Percentiles rank a stretch among this genome's conserved stretches.
These are phyloP conservation scores for Eucalyptus urophylla DNA, from an alignment of 345 rosid species.

Conservation along the genomic window DNA sequence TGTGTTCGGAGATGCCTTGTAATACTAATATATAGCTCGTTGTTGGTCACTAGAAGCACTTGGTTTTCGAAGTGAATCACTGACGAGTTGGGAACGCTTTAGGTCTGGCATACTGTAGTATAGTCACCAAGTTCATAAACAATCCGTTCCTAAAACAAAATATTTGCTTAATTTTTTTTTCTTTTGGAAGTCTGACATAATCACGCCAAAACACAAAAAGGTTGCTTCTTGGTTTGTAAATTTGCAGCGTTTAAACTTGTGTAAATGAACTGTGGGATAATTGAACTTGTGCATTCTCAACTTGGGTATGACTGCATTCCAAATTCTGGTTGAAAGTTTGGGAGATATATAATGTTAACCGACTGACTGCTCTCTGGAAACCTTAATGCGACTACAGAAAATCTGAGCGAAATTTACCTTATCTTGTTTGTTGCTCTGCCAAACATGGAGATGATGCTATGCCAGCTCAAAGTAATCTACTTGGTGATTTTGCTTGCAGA, in stretches of 20 bases:
- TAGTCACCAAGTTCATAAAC: neutral
- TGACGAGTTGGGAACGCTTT: neutral
- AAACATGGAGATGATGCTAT: neutral
- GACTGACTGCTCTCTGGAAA: neutral
- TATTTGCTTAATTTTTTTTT: neutral
- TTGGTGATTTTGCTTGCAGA: slow-evolving; percentile 18
- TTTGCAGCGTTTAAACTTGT: neutral
- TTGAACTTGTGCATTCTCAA: neutral
- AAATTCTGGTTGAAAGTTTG: neutral
- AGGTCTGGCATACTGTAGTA: neutral
- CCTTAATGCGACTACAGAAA: neutral
- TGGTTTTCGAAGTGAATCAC: neutral
- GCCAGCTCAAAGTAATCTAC: neutral
- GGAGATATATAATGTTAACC: neutral
- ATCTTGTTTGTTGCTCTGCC: neutral
- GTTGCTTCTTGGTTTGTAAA: neutral
- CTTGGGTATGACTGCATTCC: neutral
- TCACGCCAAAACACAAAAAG: neutral
- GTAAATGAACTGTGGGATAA: neutral
- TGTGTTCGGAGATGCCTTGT: neutral
- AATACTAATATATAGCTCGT: neutral
- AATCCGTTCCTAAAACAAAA: neutral
- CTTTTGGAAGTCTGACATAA: neutral
- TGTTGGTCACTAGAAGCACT: neutral
- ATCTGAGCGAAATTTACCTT: neutral